Evolutionary conservation across 192 early-diverging fungal species (phyloP), one percentile per base, ranked within the genome.

Genomic region (Thamnidium elegans): DNA sequence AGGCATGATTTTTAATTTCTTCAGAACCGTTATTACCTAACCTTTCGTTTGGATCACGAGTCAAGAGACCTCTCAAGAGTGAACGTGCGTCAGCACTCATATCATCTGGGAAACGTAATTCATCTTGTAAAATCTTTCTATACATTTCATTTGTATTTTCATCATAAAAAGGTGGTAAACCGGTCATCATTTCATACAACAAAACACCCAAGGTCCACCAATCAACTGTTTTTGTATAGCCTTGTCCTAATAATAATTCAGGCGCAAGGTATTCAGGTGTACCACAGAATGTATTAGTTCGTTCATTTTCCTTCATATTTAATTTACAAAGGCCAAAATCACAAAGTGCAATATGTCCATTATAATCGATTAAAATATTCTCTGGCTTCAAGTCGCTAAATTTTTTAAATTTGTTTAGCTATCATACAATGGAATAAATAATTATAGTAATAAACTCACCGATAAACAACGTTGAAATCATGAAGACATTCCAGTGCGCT

Each of bases 261-360:
- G 90, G 92, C 0, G 96, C 93, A 51, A 99, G 87, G 73, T 97
- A 99, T 71, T 99, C 97, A n/a, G 96, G 96, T 9, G 97, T 99
- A 9, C 97, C 97, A 74, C 96, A 98, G 63, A 98, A 95, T 0
- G 95, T 96, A 73, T 89, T 86, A 30, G 97, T 98, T 42, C 87
- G 92, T 61, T 92, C 92, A 51, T 90, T 90, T 70, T 95, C 94
- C 32, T 87, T 89, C 90, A 96, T 98, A 71, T 95, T 93, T 45
- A 94, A 79, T 73, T 96, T 95, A 81, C 90, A 94, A 64, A 96
- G 80, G 2, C 95, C 97, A 76, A 95, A 93, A 79, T 99, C 96
- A 64, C 91, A 92, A 20, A 97, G 84, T 0, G 91, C 89, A 73
- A 96, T 95, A 73, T 99, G 95, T 46, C 95, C 96, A 30, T 87